A percentile compares a stretch with the other conserved stretches of the same genome.
Conservation (phyloP, 2,329 filamentous ascomycete genomes). For the Coniochaeta sp. region DNA sequence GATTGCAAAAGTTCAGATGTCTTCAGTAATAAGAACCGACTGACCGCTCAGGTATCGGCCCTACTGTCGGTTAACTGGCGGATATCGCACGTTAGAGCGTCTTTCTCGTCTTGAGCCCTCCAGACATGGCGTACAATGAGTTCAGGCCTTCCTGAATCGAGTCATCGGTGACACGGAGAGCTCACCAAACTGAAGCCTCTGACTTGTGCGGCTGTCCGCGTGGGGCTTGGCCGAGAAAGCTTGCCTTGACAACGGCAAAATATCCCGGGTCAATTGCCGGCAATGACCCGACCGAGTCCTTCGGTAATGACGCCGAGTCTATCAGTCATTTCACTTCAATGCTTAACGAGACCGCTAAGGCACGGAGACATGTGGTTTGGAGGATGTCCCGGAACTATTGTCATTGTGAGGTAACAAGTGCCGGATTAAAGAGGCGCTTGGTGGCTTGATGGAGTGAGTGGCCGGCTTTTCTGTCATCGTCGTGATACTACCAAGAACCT, state of each 20-base stretch:
- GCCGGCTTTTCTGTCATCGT: too few relatives aligned
- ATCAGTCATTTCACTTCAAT: not conserved
- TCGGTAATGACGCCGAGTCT: not conserved
- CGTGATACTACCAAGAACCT: too few relatives aligned
- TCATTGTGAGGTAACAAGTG: not conserved
- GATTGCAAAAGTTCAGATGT: not conserved
- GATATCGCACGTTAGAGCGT: not conserved
- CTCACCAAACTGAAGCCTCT: not conserved
- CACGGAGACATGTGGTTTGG: not conserved
- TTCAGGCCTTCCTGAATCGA: not conserved
- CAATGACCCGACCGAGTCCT: not conserved
- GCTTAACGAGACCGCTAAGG: not conserved
- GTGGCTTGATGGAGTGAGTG: not conserved
- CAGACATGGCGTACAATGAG: not conserved
- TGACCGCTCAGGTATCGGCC: conserved; percentile 9
- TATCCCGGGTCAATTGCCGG: not conserved
- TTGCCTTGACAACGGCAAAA: not conserved
- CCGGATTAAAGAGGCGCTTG: not conserved
- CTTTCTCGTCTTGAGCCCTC: too few relatives aligned
- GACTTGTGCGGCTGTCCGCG: not conserved
- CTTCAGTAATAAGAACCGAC: not conserved
- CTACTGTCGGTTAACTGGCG: conserved; percentile 13
- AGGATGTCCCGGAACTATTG: not conserved
- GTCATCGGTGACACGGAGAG: not conserved
- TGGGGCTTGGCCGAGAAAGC: not conserved